Conservation (phyloP, 1,284 basidiomycete genomes). For the Cryptococcus hybrid region DNA sequence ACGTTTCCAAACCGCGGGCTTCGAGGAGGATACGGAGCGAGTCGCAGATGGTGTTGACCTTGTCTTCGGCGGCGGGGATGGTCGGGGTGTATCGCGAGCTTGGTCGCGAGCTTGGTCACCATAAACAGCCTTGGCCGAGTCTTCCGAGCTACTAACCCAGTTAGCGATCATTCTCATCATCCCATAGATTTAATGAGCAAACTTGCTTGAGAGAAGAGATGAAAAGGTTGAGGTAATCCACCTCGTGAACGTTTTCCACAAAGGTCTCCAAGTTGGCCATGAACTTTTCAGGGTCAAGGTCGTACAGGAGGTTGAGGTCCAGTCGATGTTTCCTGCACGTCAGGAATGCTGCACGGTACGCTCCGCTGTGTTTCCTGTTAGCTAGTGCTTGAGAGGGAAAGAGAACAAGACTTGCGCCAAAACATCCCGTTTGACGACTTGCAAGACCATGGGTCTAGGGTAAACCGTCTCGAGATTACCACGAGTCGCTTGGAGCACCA, state of each 20-base stretch:
- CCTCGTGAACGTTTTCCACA: conserved; percentile 79
- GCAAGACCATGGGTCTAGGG: conserved; percentile 86
- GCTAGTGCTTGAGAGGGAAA: neutral
- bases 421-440: conserved; percentile 71
- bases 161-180: neutral
- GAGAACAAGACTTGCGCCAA: conserved; percentile 58
- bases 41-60: conserved; percentile 74
- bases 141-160: conserved; percentile 13
- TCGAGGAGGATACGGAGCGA: conserved; percentile 72
- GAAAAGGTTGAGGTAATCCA: conserved; percentile 93
- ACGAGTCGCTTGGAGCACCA: conserved; percentile 96
- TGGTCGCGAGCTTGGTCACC: conserved; percentile 24
- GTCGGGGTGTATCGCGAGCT: neutral
- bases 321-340: conserved; percentile 91
- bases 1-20: conserved; percentile 67
- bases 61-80: conserved; percentile 24
- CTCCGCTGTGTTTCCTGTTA: conserved; percentile 20
- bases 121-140: conserved; percentile 27
- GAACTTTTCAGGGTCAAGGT: conserved; percentile 72
- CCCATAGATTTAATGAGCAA: neutral
- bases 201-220: conserved; percentile 62
- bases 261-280: conserved; percentile 64
- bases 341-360: conserved; percentile 82
- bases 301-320: conserved; percentile 83
- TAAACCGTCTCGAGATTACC: conserved; percentile 96